These are phyloP conservation scores for Maudiozyma pseudohumilis DNA, from an alignment of 805 yeast genomes.

Conservation along the genomic window DNA sequence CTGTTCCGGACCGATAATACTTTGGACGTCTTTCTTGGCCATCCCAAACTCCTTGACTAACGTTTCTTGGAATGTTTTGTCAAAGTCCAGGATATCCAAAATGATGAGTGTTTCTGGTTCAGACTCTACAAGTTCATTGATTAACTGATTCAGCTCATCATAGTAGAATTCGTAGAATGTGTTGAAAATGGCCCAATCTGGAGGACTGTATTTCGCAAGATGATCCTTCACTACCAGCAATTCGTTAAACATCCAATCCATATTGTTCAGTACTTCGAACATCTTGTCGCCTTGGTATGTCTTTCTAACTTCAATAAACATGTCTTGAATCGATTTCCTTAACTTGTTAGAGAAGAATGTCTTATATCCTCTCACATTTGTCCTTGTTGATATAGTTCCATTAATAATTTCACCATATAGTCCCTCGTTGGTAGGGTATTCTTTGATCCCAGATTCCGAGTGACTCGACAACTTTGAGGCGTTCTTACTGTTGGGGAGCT, in stretches of 20 bases:
- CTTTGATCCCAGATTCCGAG: slow-evolving; percentile 5
- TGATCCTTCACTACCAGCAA: slow-evolving; percentile 54
- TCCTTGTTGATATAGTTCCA: slow-evolving; percentile 36
- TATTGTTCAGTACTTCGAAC: slow-evolving; percentile 53
- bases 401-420: slow-evolving; percentile 32
- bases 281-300: slow-evolving; percentile 38
- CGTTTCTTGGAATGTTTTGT: slow-evolving; percentile 51
- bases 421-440: slow-evolving; percentile 26
- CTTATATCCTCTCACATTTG: slow-evolving; percentile 48
- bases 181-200: slow-evolving; percentile 61
- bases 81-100: slow-evolving; percentile 65
- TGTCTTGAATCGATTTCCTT: slow-evolving; percentile 50
- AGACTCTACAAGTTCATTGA: slow-evolving; percentile 51
- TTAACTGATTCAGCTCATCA: slow-evolving; percentile 48
- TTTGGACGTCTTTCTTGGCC: slow-evolving; percentile 35
- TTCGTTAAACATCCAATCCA: slow-evolving; percentile 81
- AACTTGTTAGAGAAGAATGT: slow-evolving; percentile 50
- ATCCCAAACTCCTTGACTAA: slow-evolving; percentile 43
- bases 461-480: slow-evolving; percentile 11
- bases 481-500: slow-evolving; percentile 18
- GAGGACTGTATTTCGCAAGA: slow-evolving; percentile 53
- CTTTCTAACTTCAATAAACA: slow-evolving; percentile 52
- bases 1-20: slow-evolving; percentile 61
- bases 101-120: slow-evolving; percentile 77
- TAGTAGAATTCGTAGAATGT: slow-evolving; percentile 60